A percentile compares a stretch with the other conserved stretches of the same genome.
Evolutionary conservation across 768 basidiomycete species (phyloP).

Genomic region (Tylopilus intermedius): DNA sequence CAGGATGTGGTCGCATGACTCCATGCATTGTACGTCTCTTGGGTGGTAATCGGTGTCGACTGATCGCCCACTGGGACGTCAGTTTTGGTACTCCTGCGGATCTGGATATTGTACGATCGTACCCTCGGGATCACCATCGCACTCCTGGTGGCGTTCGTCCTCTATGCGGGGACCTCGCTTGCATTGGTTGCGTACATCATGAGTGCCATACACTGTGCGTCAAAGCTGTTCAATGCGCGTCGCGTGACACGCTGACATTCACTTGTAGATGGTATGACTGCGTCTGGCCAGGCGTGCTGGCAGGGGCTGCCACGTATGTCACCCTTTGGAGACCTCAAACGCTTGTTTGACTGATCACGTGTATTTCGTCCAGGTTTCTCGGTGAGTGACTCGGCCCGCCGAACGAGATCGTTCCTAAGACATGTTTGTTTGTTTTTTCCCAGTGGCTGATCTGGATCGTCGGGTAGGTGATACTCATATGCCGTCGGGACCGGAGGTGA

Average conservation of each 20-base stretch:
- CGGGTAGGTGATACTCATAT: neutral
- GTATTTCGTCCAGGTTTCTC: neutral
- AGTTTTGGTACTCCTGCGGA: constrained; percentile 2
- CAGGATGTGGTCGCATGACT: neutral
- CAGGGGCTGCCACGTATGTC: neutral
- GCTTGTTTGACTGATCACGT: neutral
- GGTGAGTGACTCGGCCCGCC: neutral
- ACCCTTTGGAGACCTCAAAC: neutral
- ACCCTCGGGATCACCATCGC: neutral
- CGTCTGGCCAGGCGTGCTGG: neutral
- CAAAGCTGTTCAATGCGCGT: neutral
- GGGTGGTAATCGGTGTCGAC: neutral
- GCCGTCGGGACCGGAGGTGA: neutral
- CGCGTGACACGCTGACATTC: neutral
- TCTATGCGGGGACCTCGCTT: neutral
- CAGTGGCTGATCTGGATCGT: constrained; percentile 1
- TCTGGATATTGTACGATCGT: constrained; percentile 1
- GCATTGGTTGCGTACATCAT: neutral
- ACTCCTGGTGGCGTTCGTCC: neutral
- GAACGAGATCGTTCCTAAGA: neutral
- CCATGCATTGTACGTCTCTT: neutral
- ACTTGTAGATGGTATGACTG: neutral
- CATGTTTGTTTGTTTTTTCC: too few relatives aligned
- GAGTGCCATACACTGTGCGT: neutral
- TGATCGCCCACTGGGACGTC: neutral